Evolutionary conservation across 495 filamentous ascomycete genomes (phyloP).

Genomic region (Penicillium psychrofluorescens): DNA sequence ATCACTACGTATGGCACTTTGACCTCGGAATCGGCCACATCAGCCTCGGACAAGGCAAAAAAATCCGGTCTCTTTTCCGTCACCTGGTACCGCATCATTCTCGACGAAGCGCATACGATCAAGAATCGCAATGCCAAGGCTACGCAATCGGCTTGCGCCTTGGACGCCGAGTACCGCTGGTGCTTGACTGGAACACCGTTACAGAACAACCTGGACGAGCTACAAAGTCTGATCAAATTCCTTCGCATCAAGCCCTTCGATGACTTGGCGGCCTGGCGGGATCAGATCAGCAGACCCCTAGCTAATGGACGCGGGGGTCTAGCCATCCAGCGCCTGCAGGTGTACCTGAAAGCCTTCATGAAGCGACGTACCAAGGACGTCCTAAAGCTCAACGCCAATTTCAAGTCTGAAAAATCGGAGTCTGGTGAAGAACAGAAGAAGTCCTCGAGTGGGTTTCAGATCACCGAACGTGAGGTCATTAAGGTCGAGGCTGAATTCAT

Average conservation of each 20-base stretch:
- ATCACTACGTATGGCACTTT: slow-evolving; percentile 96
- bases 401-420: slow-evolving; percentile 55
- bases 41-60: slow-evolving; percentile 50
- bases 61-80: slow-evolving; percentile 83
- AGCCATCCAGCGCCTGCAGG: slow-evolving; percentile 80
- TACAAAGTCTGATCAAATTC: slow-evolving; percentile 89
- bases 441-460: slow-evolving; percentile 62
- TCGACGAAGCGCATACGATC: slow-evolving; percentile 96
- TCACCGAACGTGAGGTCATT: slow-evolving; percentile 80
- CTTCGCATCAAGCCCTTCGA: slow-evolving; percentile 87
- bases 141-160: slow-evolving; percentile 76
- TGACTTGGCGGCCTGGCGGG: slow-evolving; percentile 75
- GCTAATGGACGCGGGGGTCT: slow-evolving; percentile 77
- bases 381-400: slow-evolving; percentile 70
- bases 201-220: slow-evolving; percentile 97
- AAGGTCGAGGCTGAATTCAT: slow-evolving; percentile 74
- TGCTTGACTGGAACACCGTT: slow-evolving; percentile 93
- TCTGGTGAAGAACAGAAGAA: slow-evolving; percentile 43
- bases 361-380: slow-evolving; percentile 94
- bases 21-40: slow-evolving; percentile 69
- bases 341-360: slow-evolving; percentile 87
- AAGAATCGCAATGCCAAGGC: slow-evolving; percentile 96
- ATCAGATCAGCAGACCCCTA: slow-evolving; percentile 79
- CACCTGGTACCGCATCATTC: slow-evolving; percentile 90
- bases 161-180: slow-evolving; percentile 83